Percentiles rank a stretch among this genome's conserved stretches.
phyloP scores from a whole-genome alignment of 441 rosid genomes.

The Geranium incanum region DNA sequence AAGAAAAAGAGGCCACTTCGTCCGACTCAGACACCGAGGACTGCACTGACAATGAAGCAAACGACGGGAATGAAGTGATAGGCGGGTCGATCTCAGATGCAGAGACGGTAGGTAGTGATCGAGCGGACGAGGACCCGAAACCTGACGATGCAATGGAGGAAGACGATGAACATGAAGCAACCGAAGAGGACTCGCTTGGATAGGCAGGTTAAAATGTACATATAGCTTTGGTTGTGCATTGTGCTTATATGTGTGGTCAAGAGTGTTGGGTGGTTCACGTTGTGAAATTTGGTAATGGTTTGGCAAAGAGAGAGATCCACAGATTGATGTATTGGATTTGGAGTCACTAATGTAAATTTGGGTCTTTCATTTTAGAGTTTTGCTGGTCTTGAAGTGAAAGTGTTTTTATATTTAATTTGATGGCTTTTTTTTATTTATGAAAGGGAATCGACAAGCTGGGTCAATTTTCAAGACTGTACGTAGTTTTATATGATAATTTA shows the following conservation, averaged over 20 bases:
- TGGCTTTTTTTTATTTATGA: no score
- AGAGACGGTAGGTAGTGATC: constrained; percentile 43
- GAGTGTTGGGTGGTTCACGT: neutral
- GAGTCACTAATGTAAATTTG: no score
- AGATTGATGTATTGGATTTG: no score
- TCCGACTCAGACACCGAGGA: constrained; percentile 54
- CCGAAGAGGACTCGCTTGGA: constrained; percentile 36
- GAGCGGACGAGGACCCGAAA: constrained; percentile 30
- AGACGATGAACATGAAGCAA: constrained; percentile 38
- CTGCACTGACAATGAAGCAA: constrained; percentile 42
- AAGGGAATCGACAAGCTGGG: no score
- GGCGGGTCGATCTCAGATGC: constrained; percentile 35
- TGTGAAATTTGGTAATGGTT: neutral
- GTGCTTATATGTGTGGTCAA: neutral
- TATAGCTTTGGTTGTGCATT: no score
- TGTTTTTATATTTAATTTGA: no score
- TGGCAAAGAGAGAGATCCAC: neutral
- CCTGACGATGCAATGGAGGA: constrained; percentile 43
- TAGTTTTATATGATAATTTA: no score
- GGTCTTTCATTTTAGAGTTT: no score
- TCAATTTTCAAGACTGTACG: no score
- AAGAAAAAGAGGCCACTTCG: constrained; percentile 27
- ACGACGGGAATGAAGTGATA: constrained; percentile 21
- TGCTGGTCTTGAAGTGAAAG: no score
- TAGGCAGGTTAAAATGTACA: constrained; percentile 12